A percentile compares a stretch with the other conserved stretches of the same genome.
These are phyloP conservation scores for Papiliotrema terrestris DNA, from an alignment of 1,284 basidiomycete genomes.

Conservation along the genomic window DNA sequence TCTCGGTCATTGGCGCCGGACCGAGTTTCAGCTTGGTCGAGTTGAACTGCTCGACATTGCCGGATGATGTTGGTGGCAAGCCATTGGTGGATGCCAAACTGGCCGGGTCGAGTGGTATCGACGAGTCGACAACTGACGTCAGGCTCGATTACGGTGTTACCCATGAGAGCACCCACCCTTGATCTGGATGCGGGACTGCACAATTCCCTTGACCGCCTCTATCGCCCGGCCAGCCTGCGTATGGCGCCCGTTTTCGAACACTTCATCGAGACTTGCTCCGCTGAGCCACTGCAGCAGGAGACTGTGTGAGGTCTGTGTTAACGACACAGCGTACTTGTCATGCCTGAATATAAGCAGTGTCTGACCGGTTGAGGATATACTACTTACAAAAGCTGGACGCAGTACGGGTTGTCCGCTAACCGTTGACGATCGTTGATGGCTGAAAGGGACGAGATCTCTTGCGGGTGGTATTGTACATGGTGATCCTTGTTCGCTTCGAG, in stretches of 20 bases:
- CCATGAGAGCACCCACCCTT: constrained; percentile 82
- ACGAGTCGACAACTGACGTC: constrained; percentile 48
- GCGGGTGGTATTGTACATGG: constrained; percentile 65
- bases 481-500: constrained; percentile 68
- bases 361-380: no score
- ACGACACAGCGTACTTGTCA: constrained; percentile 85
- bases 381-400: constrained; percentile 71
- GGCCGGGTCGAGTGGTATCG: constrained; percentile 65
- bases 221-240: constrained; percentile 58
- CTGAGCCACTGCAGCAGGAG: constrained; percentile 95
- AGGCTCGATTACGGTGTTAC: no score
- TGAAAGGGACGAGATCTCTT: constrained; percentile 74
- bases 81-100: constrained; percentile 63
- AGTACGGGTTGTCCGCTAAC: constrained; percentile 75
- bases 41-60: constrained; percentile 68
- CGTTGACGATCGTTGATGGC: constrained; percentile 80
- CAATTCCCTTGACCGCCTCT: constrained; percentile 80
- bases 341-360: constrained; percentile 51
- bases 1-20: constrained; percentile 69
- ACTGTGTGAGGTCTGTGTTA: constrained; percentile 88
- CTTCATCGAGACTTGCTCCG: constrained; percentile 73
- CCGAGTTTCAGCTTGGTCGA: constrained; percentile 76
- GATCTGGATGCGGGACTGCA: constrained; percentile 88
- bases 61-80: constrained; percentile 63
- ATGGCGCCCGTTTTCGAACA: constrained; percentile 72